These are phyloP conservation scores for Backusella parvicylindrica DNA, from an alignment of 192 early-diverging fungal genomes.

Conservation along the genomic window DNA sequence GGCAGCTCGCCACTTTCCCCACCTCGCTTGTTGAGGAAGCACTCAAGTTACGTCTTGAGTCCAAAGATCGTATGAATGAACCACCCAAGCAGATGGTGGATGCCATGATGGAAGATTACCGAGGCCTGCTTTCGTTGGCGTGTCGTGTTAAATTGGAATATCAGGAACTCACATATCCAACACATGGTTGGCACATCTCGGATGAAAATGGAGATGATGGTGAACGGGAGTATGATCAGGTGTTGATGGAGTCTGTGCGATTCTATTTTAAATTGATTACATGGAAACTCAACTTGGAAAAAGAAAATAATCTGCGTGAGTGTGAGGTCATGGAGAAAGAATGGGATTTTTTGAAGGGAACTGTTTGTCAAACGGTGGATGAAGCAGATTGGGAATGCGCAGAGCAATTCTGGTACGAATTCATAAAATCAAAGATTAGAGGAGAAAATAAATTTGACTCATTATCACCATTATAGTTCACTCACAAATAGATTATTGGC, in stretches of 20 bases:
- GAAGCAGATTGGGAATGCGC: conserved; percentile 74
- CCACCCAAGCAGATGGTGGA: conserved; percentile 64
- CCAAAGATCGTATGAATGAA: conserved; percentile 54
- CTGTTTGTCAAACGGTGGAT: conserved; percentile 65
- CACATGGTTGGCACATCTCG: conserved; percentile 64
- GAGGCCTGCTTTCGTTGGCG: conserved; percentile 66
- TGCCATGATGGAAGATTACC: conserved; percentile 78
- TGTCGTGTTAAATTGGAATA: conserved; percentile 73
- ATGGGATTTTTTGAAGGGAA: conserved; percentile 70
- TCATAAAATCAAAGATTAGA: no score
- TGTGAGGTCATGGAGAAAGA: conserved; percentile 80
- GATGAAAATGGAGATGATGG: conserved; percentile 30
- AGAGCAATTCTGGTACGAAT: conserved; percentile 66
- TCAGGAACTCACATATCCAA: conserved; percentile 54
- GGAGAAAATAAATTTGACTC: no score
- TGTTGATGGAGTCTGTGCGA: conserved; percentile 66
- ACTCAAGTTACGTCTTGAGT: conserved; percentile 71
- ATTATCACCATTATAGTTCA: conserved; percentile 40
- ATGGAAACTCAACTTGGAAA: conserved; percentile 63
- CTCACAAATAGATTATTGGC: conserved; percentile 45
- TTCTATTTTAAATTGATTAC: conserved; percentile 81
- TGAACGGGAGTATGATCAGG: conserved; percentile 50
- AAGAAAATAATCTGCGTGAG: conserved; percentile 58
- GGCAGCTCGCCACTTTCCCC: conserved; percentile 72
- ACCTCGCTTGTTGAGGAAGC: conserved; percentile 79